These are phyloP conservation scores for Sporobolus alterniflorus DNA, from an alignment of 202 grass and related monocot genomes.

Conservation along the genomic window DNA sequence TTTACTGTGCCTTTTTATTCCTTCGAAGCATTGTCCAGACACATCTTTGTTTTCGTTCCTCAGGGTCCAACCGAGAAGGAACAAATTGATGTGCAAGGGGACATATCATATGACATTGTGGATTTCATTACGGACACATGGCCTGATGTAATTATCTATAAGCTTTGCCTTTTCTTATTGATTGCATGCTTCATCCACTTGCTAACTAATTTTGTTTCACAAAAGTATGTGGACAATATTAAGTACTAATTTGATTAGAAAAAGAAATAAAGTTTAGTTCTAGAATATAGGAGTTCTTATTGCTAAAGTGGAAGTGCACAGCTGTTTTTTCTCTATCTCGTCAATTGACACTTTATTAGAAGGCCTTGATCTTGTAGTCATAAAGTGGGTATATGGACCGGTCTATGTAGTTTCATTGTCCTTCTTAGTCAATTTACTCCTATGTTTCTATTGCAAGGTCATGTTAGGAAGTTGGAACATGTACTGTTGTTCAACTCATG, in stretches of 20 bases:
- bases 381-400: neutral
- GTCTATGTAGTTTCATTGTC: neutral
- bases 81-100: conserved; percentile 98
- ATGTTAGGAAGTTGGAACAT: neutral
- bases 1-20: conserved; percentile 6
- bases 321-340: neutral
- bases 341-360: neutral
- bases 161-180: conserved; percentile 27
- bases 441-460: neutral
- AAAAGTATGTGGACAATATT: neutral
- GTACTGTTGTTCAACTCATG: neutral
- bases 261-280: neutral
- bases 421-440: neutral
- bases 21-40: neutral
- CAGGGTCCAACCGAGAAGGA: conserved; percentile 99
- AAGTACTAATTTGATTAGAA: neutral
- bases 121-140: conserved; percentile 98
- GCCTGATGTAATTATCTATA: conserved; percentile 76
- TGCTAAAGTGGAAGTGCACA: conserved; percentile 8
- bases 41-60: conserved; percentile 4
- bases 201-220: neutral
- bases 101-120: conserved; percentile 97
- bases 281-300: neutral
- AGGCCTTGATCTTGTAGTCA: neutral
- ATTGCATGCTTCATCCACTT: conserved; percentile 6